Percentiles rank a stretch among this genome's conserved stretches.
Conservation (phyloP, 306 rosid genomes). For the Prinsepia uniflora region DNA sequence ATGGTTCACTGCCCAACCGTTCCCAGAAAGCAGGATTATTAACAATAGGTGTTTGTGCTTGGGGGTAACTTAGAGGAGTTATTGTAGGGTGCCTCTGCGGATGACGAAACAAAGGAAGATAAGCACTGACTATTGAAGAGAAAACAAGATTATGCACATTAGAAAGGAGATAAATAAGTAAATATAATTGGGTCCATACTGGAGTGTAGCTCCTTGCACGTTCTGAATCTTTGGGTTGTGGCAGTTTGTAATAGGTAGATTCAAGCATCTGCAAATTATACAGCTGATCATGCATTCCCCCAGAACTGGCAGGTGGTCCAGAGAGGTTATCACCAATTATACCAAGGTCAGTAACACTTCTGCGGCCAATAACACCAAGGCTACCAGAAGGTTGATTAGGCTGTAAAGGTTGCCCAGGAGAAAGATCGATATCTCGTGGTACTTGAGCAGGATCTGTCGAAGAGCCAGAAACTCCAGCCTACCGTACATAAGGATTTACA, state of each 20-base stretch:
- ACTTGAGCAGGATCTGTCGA: conserved; percentile 62
- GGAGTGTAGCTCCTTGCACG: conserved; percentile 81
- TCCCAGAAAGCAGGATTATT: conserved; percentile 98
- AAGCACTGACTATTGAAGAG: background rate
- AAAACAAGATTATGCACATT: conserved; percentile 3
- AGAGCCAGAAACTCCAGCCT: conserved; percentile 73
- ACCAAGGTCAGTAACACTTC: conserved; percentile 85
- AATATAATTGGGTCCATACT: conserved; percentile 40
- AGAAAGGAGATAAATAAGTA: conserved; percentile 1
- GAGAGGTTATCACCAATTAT: conserved; percentile 79
- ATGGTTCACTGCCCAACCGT: conserved; percentile 60
- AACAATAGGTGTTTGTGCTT: conserved; percentile 87
- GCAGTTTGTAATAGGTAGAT: conserved; percentile 70
- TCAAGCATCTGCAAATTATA: conserved; percentile 89
- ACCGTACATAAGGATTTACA: conserved; percentile 23
- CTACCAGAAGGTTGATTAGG: conserved; percentile 62
- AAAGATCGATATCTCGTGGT: conserved; percentile 71
- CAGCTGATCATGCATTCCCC: conserved; percentile 68
- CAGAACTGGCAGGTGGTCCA: conserved; percentile 50
- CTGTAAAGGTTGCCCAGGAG: conserved; percentile 91
- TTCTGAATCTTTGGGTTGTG: conserved; percentile 88
- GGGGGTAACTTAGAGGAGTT: conserved; percentile 87
- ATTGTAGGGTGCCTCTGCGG: conserved; percentile 70
- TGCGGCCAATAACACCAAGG: conserved; percentile 95
- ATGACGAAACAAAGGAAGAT: conserved; percentile 19